Base-by-base conservation (phyloP, 139 green algal genomes). In the Asterochloris erici region DNA sequence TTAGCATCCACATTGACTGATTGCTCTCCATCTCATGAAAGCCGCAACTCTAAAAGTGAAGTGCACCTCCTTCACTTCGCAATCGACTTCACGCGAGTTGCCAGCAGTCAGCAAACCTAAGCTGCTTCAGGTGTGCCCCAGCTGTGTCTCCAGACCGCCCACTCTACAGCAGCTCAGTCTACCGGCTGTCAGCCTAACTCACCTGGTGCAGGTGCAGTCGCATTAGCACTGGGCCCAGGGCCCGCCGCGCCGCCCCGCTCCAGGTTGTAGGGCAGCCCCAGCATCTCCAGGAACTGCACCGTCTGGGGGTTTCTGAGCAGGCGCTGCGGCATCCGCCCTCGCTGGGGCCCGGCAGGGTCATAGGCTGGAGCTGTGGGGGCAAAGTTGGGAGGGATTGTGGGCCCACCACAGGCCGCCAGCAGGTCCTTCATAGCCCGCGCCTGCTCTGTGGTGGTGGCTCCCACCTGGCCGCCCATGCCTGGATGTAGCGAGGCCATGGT, bases 301-400 rank as follows among this genome's bases (percentile, higher is more conserved):
- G 91, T 95, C 87, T 96, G 90, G 2, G 86, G 88, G 81, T 89
- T 92, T n/a, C 85, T 81, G 47, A 69, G 13, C 13, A 61, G 27
- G 12, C 47, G 64, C 68, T 73, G 68, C 21, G 86, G 88, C 86
- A 88, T 91, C 54, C 12, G 77, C 29, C 47, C 74, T n/a, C 85
- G 89, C 29, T 64, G 73, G 0, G 68, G 73, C 12, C 68, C 9
- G 12, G 29, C 16, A 10, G 91, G 89, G 82, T 93, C 68, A 79
- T 92, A 90, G 0, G 89, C 81, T 0, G 85, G 79, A 9, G 86
- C 91, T 1, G 94, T 97, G 27, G 77, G 74, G 63, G 38, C 26
- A 84, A 97, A 98, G 85, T 98, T 97, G 15, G 85, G n/a, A 16
- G 94, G 93, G 16, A 98, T 86, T 11, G 68, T 29, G 14, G 81